phyloP scores from a whole-genome alignment of 2,329 filamentous ascomycete species.

The Fonsecaea nubica region DNA sequence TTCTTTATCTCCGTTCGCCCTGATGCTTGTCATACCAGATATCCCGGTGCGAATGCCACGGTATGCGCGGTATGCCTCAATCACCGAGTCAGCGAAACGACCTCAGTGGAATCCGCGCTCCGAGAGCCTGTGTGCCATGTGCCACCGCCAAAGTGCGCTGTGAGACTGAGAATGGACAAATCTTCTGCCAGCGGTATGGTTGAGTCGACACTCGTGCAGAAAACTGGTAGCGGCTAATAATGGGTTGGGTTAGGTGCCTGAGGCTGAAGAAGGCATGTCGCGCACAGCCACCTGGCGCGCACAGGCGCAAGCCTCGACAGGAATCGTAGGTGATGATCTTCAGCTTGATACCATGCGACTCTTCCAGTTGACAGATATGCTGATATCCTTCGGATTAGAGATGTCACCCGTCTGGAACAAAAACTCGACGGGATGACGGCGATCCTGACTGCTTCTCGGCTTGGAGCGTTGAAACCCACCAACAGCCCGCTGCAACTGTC shows the following conservation, averaged over 20 bases:
- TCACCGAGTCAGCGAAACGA: slow-evolving; percentile 19
- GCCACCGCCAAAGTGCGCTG: slow-evolving; percentile 35
- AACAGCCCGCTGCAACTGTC: slow-evolving; percentile 1
- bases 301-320: slow-evolving; percentile 34
- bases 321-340: slow-evolving; percentile 7
- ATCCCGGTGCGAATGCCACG: background rate
- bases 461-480: slow-evolving; percentile 8
- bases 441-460: slow-evolving; percentile 35
- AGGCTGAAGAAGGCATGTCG: slow-evolving; percentile 42
- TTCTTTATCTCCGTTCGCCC: background rate
- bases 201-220: background rate
- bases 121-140: slow-evolving; percentile 35
- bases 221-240: background rate
- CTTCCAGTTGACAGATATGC: background rate
- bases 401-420: slow-evolving; percentile 41
- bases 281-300: slow-evolving; percentile 41
- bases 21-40: background rate
- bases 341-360: background rate
- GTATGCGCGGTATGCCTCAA: slow-evolving; percentile 10
- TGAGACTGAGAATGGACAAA: slow-evolving; percentile 23
- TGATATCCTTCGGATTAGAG: slow-evolving; percentile 1
- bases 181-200: slow-evolving; percentile 33
- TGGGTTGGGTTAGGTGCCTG: slow-evolving; percentile 38
- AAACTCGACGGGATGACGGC: slow-evolving; percentile 43
- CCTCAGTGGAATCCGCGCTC: slow-evolving; percentile 18